Evolutionary conservation across 2,329 filamentous ascomycete species (phyloP).

Genomic region (Emericellopsis cladophorae): DNA sequence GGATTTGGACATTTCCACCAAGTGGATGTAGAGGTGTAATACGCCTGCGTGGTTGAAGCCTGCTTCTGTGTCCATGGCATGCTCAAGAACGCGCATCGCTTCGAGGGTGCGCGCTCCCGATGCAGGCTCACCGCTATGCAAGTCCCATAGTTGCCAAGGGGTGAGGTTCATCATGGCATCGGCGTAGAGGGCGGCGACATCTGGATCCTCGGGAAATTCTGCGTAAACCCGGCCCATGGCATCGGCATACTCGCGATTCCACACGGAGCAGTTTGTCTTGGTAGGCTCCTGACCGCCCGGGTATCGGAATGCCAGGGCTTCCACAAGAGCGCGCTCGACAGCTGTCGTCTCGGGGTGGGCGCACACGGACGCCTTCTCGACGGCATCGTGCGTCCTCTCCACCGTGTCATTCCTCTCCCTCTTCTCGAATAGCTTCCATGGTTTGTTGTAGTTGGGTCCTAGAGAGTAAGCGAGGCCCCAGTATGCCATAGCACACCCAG

Average conservation of each 20-base stretch:
- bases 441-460: slow-evolving; percentile 68
- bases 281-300: slow-evolving; percentile 31
- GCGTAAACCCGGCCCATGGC: slow-evolving; percentile 24
- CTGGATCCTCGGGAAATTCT: slow-evolving; percentile 24
- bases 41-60: slow-evolving; percentile 50
- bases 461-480: slow-evolving; percentile 61
- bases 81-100: slow-evolving; percentile 6
- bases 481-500: slow-evolving; percentile 46
- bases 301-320: slow-evolving; percentile 49
- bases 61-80: slow-evolving; percentile 6
- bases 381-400: slow-evolving; percentile 15
- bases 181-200: slow-evolving; percentile 21
- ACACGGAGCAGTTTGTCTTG: slow-evolving; percentile 30
- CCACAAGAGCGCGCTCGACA: slow-evolving; percentile 48
- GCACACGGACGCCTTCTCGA: slow-evolving; percentile 11
- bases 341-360: slow-evolving; percentile 9
- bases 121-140: slow-evolving; percentile 7
- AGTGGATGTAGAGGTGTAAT: slow-evolving; percentile 64
- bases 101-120: slow-evolving; percentile 8
- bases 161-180: slow-evolving; percentile 35
- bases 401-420: slow-evolving; percentile 42
- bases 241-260: slow-evolving; percentile 21
- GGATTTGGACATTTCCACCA: slow-evolving; percentile 62
- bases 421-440: slow-evolving; percentile 59
- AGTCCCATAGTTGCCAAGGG: slow-evolving; percentile 33